These are phyloP conservation scores for Candida michaelii DNA, from an alignment of 805 yeast species.

Conservation along the genomic window DNA sequence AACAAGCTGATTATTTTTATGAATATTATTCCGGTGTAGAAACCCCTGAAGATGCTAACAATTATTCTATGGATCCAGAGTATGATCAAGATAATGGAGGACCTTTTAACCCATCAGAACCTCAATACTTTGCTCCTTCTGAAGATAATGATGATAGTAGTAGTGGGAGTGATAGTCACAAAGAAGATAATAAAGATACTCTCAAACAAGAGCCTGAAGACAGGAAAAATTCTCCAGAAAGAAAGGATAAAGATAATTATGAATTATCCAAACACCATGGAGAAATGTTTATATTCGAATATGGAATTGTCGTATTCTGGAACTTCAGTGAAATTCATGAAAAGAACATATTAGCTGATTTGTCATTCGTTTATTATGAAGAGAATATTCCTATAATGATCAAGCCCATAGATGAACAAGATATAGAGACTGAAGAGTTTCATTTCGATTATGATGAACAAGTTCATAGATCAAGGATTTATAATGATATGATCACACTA, in stretches of 20 bases:
- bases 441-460: conserved; percentile 69
- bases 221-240: conserved; percentile 5
- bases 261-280: conserved; percentile 65
- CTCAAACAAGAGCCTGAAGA: conserved; percentile 1
- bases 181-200: conserved; percentile 4
- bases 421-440: conserved; percentile 89
- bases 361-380: conserved; percentile 60
- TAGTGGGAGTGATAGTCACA: conserved; percentile 3
- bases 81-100: conserved; percentile 44
- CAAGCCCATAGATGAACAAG: conserved; percentile 79
- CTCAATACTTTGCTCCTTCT: conserved; percentile 74
- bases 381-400: conserved; percentile 51
- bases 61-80: conserved; percentile 47
- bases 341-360: conserved; percentile 88
- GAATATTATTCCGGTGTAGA: conserved; percentile 86
- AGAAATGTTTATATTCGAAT: conserved; percentile 83
- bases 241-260: conserved; percentile 1
- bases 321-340: conserved; percentile 91
- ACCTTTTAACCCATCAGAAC: conserved; percentile 87
- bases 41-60: conserved; percentile 56
- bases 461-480: conserved; percentile 69
- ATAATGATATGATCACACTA: conserved; percentile 90
- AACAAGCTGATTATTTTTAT: conserved; percentile 86
- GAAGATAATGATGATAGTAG: conserved; percentile 9
- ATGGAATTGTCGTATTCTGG: conserved; percentile 99